Percentiles rank a stretch among this genome's conserved stretches.
Evolutionary conservation across 192 early-diverging fungal genomes (phyloP).

Genomic region (Pilaira anomala): DNA sequence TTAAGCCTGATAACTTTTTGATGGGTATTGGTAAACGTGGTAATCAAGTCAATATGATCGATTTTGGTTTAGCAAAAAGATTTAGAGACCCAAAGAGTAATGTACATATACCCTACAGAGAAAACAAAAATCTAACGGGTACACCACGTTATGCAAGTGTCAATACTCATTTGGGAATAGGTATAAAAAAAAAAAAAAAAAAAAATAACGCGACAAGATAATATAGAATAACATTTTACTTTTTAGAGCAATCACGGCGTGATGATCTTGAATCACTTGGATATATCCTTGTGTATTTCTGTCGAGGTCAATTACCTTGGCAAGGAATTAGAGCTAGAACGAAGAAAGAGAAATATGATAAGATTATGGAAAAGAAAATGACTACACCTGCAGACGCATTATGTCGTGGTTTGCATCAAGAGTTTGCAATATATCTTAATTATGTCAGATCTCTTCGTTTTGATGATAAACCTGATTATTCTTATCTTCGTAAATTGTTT

Average conservation of each 20-base stretch:
- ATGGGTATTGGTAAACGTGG: conserved; percentile 83
- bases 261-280: conserved; percentile 89
- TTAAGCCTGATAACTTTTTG: conserved; percentile 91
- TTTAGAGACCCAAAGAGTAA: conserved; percentile 82
- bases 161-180: conserved; percentile 77
- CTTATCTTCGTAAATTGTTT: conserved; percentile 85
- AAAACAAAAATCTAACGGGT: conserved; percentile 90
- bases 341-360: conserved; percentile 94
- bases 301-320: conserved; percentile 86
- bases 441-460: conserved; percentile 83
- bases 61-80: conserved; percentile 88
- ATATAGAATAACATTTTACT: no score
- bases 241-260: conserved; percentile 79
- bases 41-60: conserved; percentile 87
- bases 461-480: conserved; percentile 88
- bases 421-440: conserved; percentile 87
- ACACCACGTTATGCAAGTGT: conserved; percentile 91
- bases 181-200: conserved; percentile 31
- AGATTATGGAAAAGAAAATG: conserved; percentile 95
- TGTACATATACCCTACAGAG: conserved; percentile 86
- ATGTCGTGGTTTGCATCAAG: conserved; percentile 79
- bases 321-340: conserved; percentile 86
- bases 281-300: conserved; percentile 91
- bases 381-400: conserved; percentile 80
- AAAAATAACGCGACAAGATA: neutral